Base-by-base conservation (phyloP, 139 green algal genomes). In the Volvox reticuliferus region DNA sequence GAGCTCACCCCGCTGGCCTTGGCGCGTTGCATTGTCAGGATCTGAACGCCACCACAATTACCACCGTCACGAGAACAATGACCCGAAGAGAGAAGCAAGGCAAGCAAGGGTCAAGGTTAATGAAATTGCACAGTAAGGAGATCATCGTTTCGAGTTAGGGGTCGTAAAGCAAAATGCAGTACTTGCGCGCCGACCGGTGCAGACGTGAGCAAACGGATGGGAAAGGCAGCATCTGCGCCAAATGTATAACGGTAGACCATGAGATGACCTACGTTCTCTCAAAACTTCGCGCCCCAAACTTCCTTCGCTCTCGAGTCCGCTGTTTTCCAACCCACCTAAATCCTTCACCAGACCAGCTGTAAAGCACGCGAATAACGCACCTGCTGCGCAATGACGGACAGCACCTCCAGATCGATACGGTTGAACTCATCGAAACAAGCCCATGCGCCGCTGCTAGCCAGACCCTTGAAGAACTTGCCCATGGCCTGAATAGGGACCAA, bases 1-100 rank as follows among this genome's bases (percentile, higher is more conserved):
- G 92, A 90, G 87, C 95, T 95, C 36, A 97, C 81, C 12, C 93
- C 92, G n/a, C 91, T 91, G 37, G 93, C 91, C 91, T 97, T 97
- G 78, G 97, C 97, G 12, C 96, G 93, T 93, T 98, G 96, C 91
- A 98, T 98, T 76, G 97, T 98, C 37, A 97, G 90, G 86, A 98
- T 98, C 94, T 98, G 96, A 91, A 20, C 76, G 14, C 76, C 12
- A 44, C 28, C 73, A 80, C 73, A 2, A 32, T 44, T n/a, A n/a
- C n/a, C 17, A 33, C 73, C 22, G 16, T 36, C 12, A 85, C 19
- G 12, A 44, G 67, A 0, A 28, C 1, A 69, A 33, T 44, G 22
- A 33, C 1, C 19, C 79, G 68, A 85, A 16, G 21, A 2, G 37
- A 9, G 17, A 82, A n/a, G 32, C 33, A n/a, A 82, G 76, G 76